Conservation (phyloP, 345 rosid species). For the Eucalyptus sp. region DNA sequence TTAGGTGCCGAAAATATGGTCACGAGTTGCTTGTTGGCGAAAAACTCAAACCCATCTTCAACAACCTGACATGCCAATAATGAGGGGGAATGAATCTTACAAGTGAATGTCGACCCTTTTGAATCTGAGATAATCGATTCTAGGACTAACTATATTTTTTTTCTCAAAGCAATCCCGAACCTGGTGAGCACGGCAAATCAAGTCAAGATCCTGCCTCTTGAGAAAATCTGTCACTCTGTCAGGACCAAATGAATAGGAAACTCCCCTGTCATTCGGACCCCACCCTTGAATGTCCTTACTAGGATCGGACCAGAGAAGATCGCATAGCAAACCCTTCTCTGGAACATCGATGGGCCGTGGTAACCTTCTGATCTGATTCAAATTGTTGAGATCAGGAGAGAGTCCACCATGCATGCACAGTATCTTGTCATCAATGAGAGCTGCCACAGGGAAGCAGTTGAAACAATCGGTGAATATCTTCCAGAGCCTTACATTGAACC, state of each 20-base stretch:
- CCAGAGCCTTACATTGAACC: conserved; percentile 73
- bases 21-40: conserved; percentile 57
- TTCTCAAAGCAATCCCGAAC: conserved; percentile 12
- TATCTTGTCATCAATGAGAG: conserved; percentile 70
- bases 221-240: conserved; percentile 56
- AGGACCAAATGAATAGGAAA: conserved; percentile 69
- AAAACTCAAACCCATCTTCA: conserved; percentile 89
- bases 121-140: not conserved
- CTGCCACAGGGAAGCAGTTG: conserved; percentile 86
- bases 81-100: not conserved
- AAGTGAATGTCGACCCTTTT: not conserved
- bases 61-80: conserved; percentile 43
- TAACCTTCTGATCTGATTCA: conserved; percentile 60
- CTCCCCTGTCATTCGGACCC: conserved; percentile 78
- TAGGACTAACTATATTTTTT: not conserved
- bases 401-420: conserved; percentile 93
- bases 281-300: conserved; percentile 48
- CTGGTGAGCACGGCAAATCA: conserved; percentile 88
- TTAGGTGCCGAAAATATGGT: conserved; percentile 88
- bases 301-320: conserved; percentile 96
- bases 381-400: conserved; percentile 55
- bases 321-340: conserved; percentile 76
- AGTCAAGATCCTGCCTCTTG: conserved; percentile 54
- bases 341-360: conserved; percentile 76
- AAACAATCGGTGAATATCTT: conserved; percentile 67